Base-by-base conservation (phyloP, 257 asterid species). In the Solanum peruvianum region DNA sequence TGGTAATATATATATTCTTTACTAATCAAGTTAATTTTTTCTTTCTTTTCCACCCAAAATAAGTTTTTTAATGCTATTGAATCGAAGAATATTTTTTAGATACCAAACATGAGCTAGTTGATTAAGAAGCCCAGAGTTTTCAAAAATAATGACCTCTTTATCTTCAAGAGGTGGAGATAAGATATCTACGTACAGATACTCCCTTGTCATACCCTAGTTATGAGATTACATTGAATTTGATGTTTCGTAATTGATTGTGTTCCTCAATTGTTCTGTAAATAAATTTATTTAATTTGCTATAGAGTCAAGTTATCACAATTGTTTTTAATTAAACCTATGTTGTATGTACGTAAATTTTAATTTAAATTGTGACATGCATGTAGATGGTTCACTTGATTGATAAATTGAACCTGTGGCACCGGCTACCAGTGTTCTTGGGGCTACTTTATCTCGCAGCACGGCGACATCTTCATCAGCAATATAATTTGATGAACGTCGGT, bases 361-460 rank as follows among this genome's bases (percentile, higher is more conserved):
- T 82, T 58, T 21, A 62, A 9, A 31, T 21, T 8, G 49, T 49
- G 14, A 37, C 5, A n/a, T 87, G 18, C 4, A 85, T 84, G 92
- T 92, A 94, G 97, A 67, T 91, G 16, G 45, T 93, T 87, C 94
- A 93, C 87, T 89, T 14, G 2, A 88, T 82, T 4, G 96, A 94
- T 87, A 92, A 87, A 83, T 20, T 85, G 27, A 92, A 88, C 3
- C 60, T 84, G 4, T 33, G 35, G 35, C 35, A 33, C 35, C 35
- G 35, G 35, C 35, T 33, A 33, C 35, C 35, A 33, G 35, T 33
- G 35, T 33, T 33, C 35, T 33, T 33, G 35, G 35, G 35, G 35
- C 35, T 33, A 33, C 35, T 33, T 33, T 33, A 33, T 33, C 35
- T 33, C 35, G 35, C 35, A 33, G 35, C 35, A 33, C 35, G 35